Evolutionary conservation across 805 yeast genomes (phyloP).

Genomic region (Teunomyces funiuensis): DNA sequence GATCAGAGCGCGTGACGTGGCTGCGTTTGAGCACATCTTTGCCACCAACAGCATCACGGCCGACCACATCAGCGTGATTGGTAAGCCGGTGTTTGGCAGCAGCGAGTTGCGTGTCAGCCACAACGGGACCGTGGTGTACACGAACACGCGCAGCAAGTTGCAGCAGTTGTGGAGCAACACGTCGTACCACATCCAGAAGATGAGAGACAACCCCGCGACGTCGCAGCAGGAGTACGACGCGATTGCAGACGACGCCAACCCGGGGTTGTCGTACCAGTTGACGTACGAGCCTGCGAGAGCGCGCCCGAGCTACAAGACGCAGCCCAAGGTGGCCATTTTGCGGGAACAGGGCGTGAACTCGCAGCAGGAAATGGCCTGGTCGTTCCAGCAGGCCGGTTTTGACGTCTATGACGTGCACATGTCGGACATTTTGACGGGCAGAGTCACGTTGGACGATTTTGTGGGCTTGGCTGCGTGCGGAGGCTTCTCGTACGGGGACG

Average conservation of each 20-base stretch:
- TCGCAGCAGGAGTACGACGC: constrained; percentile 83
- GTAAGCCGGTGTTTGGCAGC: constrained; percentile 56
- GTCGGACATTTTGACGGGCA: constrained; percentile 83
- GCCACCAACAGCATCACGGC: constrained; percentile 56
- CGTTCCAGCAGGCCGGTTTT: constrained; percentile 93
- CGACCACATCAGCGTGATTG: constrained; percentile 60
- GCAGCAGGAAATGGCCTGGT: constrained; percentile 98
- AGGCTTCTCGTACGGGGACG: constrained; percentile 98
- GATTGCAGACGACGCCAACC: constrained; percentile 78
- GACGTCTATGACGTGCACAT: constrained; percentile 93
- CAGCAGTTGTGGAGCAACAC: constrained; percentile 87
- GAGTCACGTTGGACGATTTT: constrained; percentile 70
- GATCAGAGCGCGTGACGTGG: constrained; percentile 53
- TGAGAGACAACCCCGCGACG: constrained; percentile 91
- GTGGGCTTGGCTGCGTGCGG: constrained; percentile 98
- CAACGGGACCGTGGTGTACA: constrained; percentile 48
- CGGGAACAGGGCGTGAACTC: constrained; percentile 99
- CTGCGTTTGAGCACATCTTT: constrained; percentile 56
- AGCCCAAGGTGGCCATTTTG: constrained; percentile 90
- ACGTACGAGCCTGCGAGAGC: constrained; percentile 53
- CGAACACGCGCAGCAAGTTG: constrained; percentile 62
- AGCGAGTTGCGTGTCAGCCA: constrained; percentile 46
- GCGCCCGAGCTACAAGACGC: constrained; percentile 25
- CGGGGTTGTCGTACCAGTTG: constrained; percentile 82
- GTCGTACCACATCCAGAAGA: constrained; percentile 82